These are phyloP conservation scores for Phytophthora aleatoria DNA, from an alignment of 352 stramenopile species.

Conservation along the genomic window DNA sequence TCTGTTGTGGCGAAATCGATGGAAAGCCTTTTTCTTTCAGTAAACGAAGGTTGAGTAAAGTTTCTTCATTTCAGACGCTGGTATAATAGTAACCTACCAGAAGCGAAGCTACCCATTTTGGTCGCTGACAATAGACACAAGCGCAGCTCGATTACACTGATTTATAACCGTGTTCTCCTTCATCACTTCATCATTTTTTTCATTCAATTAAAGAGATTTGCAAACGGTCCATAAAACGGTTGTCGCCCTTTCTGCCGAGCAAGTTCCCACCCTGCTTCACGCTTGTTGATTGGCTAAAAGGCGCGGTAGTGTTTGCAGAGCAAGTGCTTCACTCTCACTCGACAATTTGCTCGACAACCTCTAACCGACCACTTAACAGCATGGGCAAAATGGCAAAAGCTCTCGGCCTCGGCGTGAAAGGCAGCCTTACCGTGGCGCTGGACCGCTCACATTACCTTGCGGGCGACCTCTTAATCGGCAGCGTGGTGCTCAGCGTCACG, in stretches of 20 bases:
- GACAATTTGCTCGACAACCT: constrained; percentile 22
- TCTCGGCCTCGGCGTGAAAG: constrained; percentile 36
- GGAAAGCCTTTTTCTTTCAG: too few species aligned
- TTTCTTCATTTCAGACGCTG: too few species aligned
- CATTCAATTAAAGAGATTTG: constrained; percentile 6
- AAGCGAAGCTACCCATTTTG: too few species aligned
- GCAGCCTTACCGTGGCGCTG: constrained; percentile 30
- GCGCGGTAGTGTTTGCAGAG: too few species aligned
- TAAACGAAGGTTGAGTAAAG: too few species aligned
- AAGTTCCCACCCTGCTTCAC: constrained; percentile 23
- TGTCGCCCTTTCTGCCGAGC: constrained; percentile 6
- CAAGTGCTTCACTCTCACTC: constrained; percentile 20
- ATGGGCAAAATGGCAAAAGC: constrained; percentile 42
- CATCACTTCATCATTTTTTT: background rate
- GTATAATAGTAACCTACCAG: too few species aligned
- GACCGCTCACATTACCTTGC: constrained; percentile 34
- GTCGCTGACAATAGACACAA: too few species aligned
- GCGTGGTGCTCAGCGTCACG: constrained; percentile 30
- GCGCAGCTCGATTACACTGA: background rate
- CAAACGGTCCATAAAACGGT: constrained; percentile 8
- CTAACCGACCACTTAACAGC: background rate
- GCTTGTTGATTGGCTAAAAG: constrained; percentile 14
- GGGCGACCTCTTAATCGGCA: constrained; percentile 34
- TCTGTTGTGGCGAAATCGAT: too few species aligned
- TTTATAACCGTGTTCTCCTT: constrained; percentile 7